phyloP scores from a whole-genome alignment of 768 basidiomycete species.

The Psilocybe azurescens region DNA sequence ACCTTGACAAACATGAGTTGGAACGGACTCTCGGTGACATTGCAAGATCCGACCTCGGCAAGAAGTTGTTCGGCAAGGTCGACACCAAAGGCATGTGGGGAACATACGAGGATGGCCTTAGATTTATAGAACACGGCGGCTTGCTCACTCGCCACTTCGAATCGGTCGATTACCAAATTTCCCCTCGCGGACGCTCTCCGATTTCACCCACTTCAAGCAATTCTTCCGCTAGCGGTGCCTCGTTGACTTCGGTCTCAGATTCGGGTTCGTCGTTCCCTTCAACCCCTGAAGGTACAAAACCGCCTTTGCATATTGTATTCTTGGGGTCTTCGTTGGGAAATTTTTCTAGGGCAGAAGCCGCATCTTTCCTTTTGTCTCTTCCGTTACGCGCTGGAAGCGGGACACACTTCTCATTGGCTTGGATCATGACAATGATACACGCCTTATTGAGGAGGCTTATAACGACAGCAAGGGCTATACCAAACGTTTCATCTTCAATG shows the following conservation, averaged over 20 bases:
- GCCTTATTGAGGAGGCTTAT: constrained; percentile 84
- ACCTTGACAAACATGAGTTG: constrained; percentile 88
- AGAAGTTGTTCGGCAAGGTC: constrained; percentile 71
- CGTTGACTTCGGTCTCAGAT: constrained; percentile 16
- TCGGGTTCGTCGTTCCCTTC: constrained; percentile 43
- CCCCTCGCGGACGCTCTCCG: constrained; percentile 42
- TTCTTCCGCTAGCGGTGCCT: constrained; percentile 21
- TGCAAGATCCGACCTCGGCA: constrained; percentile 63
- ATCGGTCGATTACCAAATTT: constrained; percentile 17
- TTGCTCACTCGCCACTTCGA: constrained; percentile 36
- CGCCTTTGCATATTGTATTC: constrained; percentile 82
- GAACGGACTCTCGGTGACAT: constrained; percentile 79
- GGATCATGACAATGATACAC: constrained; percentile 78
- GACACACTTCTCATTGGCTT: constrained; percentile 93
- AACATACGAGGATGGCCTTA: constrained; percentile 89
- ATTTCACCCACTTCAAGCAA: constrained; percentile 38
- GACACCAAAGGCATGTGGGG: constrained; percentile 86
- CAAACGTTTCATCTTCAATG: constrained; percentile 84
- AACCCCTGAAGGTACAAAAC: constrained; percentile 51
- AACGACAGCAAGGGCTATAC: constrained; percentile 82
- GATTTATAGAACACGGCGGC: constrained; percentile 74
- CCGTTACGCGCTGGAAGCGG: constrained; percentile 76
- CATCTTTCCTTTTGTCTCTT: constrained; percentile 75
- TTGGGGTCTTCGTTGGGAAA: constrained; percentile 94
- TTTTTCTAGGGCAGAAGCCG: constrained; percentile 74